Percentiles rank a stretch among this genome's conserved stretches.
These are phyloP conservation scores for Prunus davidiana DNA, from an alignment of 306 rosid species.

Conservation along the genomic window DNA sequence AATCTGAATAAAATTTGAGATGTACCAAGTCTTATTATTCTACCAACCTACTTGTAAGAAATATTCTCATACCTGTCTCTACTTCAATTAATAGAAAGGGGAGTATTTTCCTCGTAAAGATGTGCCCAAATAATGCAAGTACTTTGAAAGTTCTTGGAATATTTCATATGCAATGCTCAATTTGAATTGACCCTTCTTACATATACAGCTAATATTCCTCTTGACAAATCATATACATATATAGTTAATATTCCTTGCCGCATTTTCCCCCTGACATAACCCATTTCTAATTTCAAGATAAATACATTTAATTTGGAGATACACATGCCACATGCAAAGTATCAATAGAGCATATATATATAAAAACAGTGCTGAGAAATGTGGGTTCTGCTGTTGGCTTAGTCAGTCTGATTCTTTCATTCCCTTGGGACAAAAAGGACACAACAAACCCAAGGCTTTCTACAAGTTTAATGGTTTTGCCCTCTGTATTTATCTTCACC, in stretches of 20 bases:
- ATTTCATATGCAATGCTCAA: slow-evolving; percentile 19
- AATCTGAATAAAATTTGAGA: slow-evolving; percentile 13
- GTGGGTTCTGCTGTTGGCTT: slow-evolving; percentile 35
- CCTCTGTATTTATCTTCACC: neutral
- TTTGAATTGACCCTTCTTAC: slow-evolving; percentile 11
- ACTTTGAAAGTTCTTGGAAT: slow-evolving; percentile 35
- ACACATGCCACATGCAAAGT: slow-evolving; percentile 22
- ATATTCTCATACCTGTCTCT: slow-evolving; percentile 40
- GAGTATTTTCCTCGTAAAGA: slow-evolving; percentile 20
- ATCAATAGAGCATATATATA: slow-evolving; percentile 14
- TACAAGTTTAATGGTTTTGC: slow-evolving; percentile 22
- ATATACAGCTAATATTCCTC: slow-evolving; percentile 7
- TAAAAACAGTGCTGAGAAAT: slow-evolving; percentile 14
- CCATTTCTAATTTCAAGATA: neutral
- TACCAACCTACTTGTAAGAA: slow-evolving; percentile 19
- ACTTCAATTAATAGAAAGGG: neutral
- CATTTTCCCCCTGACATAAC: neutral
- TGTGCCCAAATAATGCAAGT: slow-evolving; percentile 13
- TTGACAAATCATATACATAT: too few species aligned
- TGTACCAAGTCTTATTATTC: slow-evolving; percentile 35
- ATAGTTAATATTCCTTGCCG: slow-evolving; percentile 16
- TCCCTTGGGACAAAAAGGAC: slow-evolving; percentile 24
- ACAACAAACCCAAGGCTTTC: slow-evolving; percentile 27
- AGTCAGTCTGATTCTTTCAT: slow-evolving; percentile 31
- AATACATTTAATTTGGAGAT: neutral